Conservation (phyloP, 169 alveolate species). For the Plasmodium chabaudi region DNA sequence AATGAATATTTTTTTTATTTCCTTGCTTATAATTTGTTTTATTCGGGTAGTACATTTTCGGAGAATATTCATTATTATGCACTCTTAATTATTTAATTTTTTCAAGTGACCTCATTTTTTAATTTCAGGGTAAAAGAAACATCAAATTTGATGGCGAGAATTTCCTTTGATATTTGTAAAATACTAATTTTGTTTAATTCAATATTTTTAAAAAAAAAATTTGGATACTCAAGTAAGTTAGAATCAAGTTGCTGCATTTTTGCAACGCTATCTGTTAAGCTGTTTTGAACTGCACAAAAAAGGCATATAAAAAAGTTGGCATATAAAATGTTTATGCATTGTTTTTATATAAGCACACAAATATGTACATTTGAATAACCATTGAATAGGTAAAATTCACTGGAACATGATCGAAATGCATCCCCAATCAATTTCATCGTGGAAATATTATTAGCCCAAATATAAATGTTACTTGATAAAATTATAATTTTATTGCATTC, state of each 20-base stretch:
- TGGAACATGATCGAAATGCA: conserved; percentile 3
- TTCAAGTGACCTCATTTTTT: conserved; percentile 32
- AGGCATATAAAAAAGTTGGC: background rate
- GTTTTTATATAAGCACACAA: background rate
- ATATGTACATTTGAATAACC: conserved; percentile 18
- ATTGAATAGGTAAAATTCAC: conserved; percentile 54
- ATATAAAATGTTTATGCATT: background rate
- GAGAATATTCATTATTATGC: no score
- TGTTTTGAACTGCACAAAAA: conserved; percentile 13
- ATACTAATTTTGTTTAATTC: conserved; percentile 49
- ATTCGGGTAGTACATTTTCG: no score
- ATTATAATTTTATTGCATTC: conserved; percentile 52
- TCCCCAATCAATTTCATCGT: conserved; percentile 48
- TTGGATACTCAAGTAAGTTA: conserved; percentile 15
- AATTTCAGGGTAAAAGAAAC: conserved; percentile 48
- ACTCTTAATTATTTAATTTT: background rate
- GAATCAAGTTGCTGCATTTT: conserved; percentile 7
- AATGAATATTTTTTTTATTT: background rate
- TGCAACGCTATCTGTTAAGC: background rate
- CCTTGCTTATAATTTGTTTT: no score
- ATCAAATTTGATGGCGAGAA: conserved; percentile 32
- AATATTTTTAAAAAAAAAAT: conserved; percentile 38
- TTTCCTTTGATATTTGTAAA: conserved; percentile 64
- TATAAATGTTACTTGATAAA: conserved; percentile 49
- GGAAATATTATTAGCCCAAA: conserved; percentile 37